These are phyloP conservation scores for Proliferodiscus dingleyae DNA, from an alignment of 2,329 filamentous ascomycete genomes.

Conservation along the genomic window DNA sequence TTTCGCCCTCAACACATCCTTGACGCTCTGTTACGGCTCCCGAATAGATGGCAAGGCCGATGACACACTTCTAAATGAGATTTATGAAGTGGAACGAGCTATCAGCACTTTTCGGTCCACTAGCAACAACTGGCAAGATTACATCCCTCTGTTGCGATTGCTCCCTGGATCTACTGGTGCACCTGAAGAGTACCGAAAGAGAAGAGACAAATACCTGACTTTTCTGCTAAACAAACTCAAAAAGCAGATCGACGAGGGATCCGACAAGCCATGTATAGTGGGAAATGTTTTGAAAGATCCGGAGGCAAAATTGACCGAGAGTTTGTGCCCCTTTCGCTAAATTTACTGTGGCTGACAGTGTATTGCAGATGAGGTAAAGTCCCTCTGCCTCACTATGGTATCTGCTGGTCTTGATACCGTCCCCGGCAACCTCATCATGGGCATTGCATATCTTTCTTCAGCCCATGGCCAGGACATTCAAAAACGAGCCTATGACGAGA, in stretches of 20 bases:
- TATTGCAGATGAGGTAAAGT: conserved; percentile 55
- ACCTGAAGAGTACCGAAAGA: conserved; percentile 52
- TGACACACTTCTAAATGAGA: conserved; percentile 57
- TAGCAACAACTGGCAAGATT: conserved; percentile 57
- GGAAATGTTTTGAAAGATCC: conserved; percentile 61
- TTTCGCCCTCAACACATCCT: conserved; percentile 54
- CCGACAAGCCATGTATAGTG: conserved; percentile 60
- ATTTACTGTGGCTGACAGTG: conserved; percentile 36
- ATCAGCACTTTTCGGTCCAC: conserved; percentile 56
- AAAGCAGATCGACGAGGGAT: conserved; percentile 55
- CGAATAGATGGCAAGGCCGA: conserved; percentile 56
- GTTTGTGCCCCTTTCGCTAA: conserved; percentile 36
- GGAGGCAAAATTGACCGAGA: conserved; percentile 57
- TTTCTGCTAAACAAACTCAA: conserved; percentile 54
- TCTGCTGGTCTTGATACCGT: conserved; percentile 63
- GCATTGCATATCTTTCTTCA: conserved; percentile 57
- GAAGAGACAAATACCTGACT: conserved; percentile 56
- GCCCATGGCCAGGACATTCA: conserved; percentile 58
- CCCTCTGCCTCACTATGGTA: conserved; percentile 64
- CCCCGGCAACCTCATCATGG: conserved; percentile 62
- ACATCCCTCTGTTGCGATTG: conserved; percentile 52
- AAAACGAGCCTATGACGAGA: conserved; percentile 58
- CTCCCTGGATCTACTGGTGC: conserved; percentile 58
- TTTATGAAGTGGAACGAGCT: conserved; percentile 58
- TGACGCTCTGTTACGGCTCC: conserved; percentile 63